Evolutionary conservation across 441 rosid genomes (phyloP), one percentile per base, ranked within the genome.

Genomic region (Populus trichocarpa): DNA sequence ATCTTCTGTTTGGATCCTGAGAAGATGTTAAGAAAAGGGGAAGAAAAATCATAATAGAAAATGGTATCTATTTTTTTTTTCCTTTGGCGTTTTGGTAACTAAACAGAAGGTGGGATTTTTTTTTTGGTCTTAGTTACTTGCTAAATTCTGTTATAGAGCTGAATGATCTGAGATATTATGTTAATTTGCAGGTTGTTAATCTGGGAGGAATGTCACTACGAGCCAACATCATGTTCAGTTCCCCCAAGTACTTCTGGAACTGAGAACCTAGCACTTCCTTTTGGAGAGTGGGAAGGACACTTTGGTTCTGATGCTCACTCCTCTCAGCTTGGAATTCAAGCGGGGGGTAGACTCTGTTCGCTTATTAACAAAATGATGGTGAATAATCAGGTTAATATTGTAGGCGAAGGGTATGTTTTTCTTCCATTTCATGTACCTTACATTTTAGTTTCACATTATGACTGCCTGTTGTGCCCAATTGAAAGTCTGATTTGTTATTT

Each of bases 201-300:
- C 68, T 96, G 98, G 98, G 99, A 96, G 84, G 98, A 93, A 81
- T 91, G 93, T 77, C 88, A 90, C 76, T 80, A 81, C 50, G 90
- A 89, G 83, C 80, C 89, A 10, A 40, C 75, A n/a, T 80, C 79
- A 66, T 71, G 77, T 78, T 81, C 87, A 7, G 71, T 36, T 75
- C 83, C 86, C 72, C 76, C 72, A 26, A 30, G 77, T 36, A 67
- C 67, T 79, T 81, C 83, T 63, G 86, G 84, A 77, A 75, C 81
- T 66, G 87, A 77, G 25, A 72, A 77, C 61, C 38, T 80, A 57
- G 84, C 78, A 57, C 30, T 80, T 50, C 77, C 87, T 28, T 82
- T 83, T 68, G 90, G 85, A 78, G 92, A 79, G 73, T 83, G 83
- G 84, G 90, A 86, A 74, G 88, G 86, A 80, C 71, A 69, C 78